Evolutionary conservation across 23 red algal species (phyloP), one percentile per base, ranked within the genome.

Genomic region (Chondrus crispus): DNA sequence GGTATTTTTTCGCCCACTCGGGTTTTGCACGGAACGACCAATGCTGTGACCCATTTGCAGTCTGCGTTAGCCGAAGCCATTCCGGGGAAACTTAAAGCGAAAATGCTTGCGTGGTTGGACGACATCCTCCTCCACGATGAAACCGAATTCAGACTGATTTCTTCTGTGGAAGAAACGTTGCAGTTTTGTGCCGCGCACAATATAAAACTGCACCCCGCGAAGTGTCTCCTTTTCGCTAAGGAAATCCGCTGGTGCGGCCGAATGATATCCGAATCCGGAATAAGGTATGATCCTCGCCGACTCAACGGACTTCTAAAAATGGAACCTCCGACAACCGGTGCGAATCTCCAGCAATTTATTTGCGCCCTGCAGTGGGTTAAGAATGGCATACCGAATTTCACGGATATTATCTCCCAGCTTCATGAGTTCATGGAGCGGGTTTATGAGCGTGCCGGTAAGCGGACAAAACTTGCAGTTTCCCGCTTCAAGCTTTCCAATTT

Each of bases 1-100:
- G 74, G 74, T 39, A 53, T 81, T 52, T 81, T 81, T 39, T 57
- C 40, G 18, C 74, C 74, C 20, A 1, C 74, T 52, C 74, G 40
- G 14, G 74, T 81, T 18, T 52, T 81, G 46, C 74, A 81, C 33
- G 74, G 74, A 0, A 81, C 74, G 33, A 81, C 0, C n/a, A 81
- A 81, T 29, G 1, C 74, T 14, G 44, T 29, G 16, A 53, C 74
- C 16, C 74, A 81, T 53, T 0, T 81, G 29, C 74, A 81, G 66
- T 72, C 66, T 38, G 16, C 66, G 16, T 72, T 72, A 38, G 14
- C 66, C 18, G 66, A 1, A 14, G 26, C 26, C 33, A 72, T 72
- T 16, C 1, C 66, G 18, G 33, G 26, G 14, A 24, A 72, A 20
- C 33, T 72, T 16, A 20, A 20, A 24, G 16, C 66, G 16, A 26